Evolutionary conservation across 2,329 filamentous ascomycete genomes (phyloP).

Genomic region (Spiromastix sp.): DNA sequence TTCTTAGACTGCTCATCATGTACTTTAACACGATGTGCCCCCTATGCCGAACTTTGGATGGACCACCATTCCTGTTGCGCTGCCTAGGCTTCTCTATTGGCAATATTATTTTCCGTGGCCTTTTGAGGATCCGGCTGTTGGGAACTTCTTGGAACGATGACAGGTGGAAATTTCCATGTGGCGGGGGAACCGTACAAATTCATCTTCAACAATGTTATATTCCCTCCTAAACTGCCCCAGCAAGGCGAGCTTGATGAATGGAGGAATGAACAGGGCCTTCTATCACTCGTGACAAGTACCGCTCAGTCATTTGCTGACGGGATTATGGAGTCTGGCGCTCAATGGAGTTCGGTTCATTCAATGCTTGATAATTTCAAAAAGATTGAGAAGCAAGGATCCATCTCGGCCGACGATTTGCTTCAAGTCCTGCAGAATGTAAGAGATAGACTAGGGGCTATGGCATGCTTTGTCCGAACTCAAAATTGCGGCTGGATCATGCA

Average conservation of each 20-base stretch:
- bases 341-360: background rate
- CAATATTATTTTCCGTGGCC: no score
- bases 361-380: conserved; percentile 1
- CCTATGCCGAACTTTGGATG: no score
- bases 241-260: conserved; percentile 18
- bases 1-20: no score
- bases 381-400: background rate
- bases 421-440: background rate
- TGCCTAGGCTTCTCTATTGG: no score
- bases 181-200: background rate
- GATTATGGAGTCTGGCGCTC: background rate
- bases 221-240: conserved; percentile 40
- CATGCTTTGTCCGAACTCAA: conserved; percentile 32
- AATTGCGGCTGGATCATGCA: conserved; percentile 35
- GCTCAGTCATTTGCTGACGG: background rate
- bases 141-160: background rate
- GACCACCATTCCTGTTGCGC: no score
- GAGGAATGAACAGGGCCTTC: conserved; percentile 13
- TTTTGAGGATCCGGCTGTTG: no score
- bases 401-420: background rate
- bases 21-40: no score
- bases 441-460: conserved; percentile 17
- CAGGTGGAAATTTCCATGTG: conserved; percentile 5
- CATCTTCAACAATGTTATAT: conserved; percentile 38
- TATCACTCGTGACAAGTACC: background rate